Conservation (phyloP, 768 basidiomycete species). For the Pisolithus albus region DNA sequence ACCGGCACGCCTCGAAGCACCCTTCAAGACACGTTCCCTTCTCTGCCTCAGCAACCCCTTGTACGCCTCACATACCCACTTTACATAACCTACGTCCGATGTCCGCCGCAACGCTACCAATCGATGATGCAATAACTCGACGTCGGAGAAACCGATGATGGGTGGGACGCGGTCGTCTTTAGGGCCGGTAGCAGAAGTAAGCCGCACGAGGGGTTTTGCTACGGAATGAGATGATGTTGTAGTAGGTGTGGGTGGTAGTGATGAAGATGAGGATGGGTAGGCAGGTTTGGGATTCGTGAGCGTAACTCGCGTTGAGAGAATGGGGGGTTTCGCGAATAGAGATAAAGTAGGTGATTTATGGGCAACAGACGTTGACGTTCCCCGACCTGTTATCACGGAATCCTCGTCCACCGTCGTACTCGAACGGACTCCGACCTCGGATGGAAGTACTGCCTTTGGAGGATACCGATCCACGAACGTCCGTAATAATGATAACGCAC, state of each 20-base stretch:
- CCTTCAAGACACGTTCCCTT: conserved; percentile 36
- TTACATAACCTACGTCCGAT: conserved; percentile 60
- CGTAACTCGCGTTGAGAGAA: conserved; percentile 53
- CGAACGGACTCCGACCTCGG: conserved; percentile 8
- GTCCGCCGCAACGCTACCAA: conserved; percentile 40
- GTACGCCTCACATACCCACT: conserved; percentile 69
- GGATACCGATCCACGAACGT: conserved; percentile 62
- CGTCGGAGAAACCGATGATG: conserved; percentile 63
- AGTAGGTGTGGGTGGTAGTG: not conserved
- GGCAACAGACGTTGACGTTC: not conserved
- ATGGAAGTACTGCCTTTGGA: conserved; percentile 41
- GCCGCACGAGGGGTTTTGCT: conserved; percentile 61
- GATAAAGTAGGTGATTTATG: conserved; percentile 5
- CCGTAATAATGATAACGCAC: conserved; percentile 51
- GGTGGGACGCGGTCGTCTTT: conserved; percentile 80
- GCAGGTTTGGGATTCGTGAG: conserved; percentile 29
- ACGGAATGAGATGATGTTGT: conserved; percentile 3
- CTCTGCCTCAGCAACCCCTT: conserved; percentile 58
- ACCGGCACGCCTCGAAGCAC: not conserved
- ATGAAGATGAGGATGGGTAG: conserved; percentile 15
- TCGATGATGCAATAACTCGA: conserved; percentile 74
- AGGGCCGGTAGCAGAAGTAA: conserved; percentile 50
- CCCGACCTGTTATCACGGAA: not conserved
- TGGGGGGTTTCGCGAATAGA: conserved; percentile 34
- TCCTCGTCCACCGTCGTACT: not conserved